These are phyloP conservation scores for Cystofilobasidium macerans DNA, from an alignment of 768 basidiomycete genomes.

Conservation along the genomic window DNA sequence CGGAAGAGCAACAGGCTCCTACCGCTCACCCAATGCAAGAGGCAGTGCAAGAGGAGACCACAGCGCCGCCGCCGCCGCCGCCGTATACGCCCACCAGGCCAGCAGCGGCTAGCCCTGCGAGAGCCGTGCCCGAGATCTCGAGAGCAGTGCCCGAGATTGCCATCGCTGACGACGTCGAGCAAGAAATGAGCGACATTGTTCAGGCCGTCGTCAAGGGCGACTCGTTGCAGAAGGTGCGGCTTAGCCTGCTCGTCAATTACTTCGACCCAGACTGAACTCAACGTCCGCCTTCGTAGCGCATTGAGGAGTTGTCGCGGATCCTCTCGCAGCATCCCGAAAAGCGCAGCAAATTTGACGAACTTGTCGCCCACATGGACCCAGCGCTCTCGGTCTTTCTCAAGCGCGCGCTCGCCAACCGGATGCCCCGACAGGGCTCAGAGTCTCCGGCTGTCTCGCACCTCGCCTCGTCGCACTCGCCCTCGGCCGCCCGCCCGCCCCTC, in stretches of 20 bases:
- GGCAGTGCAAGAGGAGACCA: too few species aligned
- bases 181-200: slow-evolving; percentile 63
- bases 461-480: not conserved
- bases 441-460: slow-evolving; percentile 6
- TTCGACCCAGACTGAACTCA: not conserved
- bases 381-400: slow-evolving; percentile 19
- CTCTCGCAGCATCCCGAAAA: slow-evolving; percentile 66
- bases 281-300: slow-evolving; percentile 47
- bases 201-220: slow-evolving; percentile 41
- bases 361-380: slow-evolving; percentile 16
- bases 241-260: not conserved
- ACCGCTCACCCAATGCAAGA: too few species aligned
- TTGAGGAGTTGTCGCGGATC: slow-evolving; percentile 88
- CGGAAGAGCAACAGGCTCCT: too few species aligned
- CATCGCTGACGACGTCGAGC: slow-evolving; percentile 71
- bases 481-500: not conserved
- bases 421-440: slow-evolving; percentile 8
- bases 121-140: slow-evolving; percentile 62
- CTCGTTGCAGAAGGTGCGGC: slow-evolving; percentile 18
- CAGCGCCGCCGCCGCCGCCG: not conserved
- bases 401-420: slow-evolving; percentile 17
- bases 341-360: slow-evolving; percentile 27
- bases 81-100: slow-evolving; percentile 18
- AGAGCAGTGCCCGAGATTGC: slow-evolving; percentile 38
- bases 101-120: slow-evolving; percentile 43